Base-by-base conservation (phyloP, 352 stramenopile genomes). In the Blastocystis sp. region DNA sequence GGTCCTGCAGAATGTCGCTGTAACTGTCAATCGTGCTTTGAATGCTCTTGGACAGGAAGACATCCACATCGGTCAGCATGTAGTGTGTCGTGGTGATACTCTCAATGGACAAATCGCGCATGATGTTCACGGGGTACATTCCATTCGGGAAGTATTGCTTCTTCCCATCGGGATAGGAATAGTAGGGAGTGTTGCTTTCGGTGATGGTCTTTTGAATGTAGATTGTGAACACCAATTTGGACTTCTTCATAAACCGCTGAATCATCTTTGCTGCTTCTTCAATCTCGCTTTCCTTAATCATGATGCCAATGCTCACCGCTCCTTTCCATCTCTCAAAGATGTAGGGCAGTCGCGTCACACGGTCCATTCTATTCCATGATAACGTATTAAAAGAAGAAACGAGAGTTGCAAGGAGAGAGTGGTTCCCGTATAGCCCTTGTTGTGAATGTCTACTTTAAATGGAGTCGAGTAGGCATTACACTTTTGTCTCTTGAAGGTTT, bases 61-160 rank as follows among this genome's bases (percentile, higher is more conserved):
- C 9, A 34, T 79, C 69, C 17, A 63, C 43, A 34, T 79, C 69
- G 21, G 34, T 60, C 57, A 61, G n/a, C 10, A 79, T 21, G 57
- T 63, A 79, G 52, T 79, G 69, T 0, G 69, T 79, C 0, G 69
- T 79, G 28, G 17, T 2, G 28, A 60, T 24, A 2, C 34, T 64
- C 45, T 61, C 43, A 40, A 79, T 79, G 43, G 69, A 42, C 28
- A 79, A 10, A 63, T 79, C 42, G n/a, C 69, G 42, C 21, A 79
- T 11, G 42, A 63, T 43, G 28, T 79, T 79, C 42, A 79, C 63
- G n/a, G 69, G 69, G 40, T 64, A 79, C 11, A 79, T 17, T 14
- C 48, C 48, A 14, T 7, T 14, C 6, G 48, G 48, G 48, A 17
- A 57, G 6, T 57, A 17, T 14, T 17, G 6, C 6, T 17, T 57